Base-by-base conservation (phyloP, 306 rosid species). In the Vigna reflexopilosa region DNA sequence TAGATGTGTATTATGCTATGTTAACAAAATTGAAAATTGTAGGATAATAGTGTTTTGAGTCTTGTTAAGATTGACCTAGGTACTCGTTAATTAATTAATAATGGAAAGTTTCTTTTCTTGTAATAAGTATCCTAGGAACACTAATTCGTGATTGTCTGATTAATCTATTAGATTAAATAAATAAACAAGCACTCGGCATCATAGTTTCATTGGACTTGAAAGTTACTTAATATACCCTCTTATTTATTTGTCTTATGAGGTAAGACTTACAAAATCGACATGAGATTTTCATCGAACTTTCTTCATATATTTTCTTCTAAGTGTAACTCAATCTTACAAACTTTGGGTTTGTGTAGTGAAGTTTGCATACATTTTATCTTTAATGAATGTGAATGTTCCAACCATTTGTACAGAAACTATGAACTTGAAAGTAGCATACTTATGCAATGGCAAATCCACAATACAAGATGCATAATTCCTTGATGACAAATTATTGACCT, bases 21-120 rank as follows among this genome's bases (percentile, higher is more conserved):
- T 57, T 22, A 47, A 67, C 76, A 80, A 73, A 73, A 61, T 54
- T 73, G 22, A 64, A 55, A 54, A 42, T 55, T 67, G 56, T 67
- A 45, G 71, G 63, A 28, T 17, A 26, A 58, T 26, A 58, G 19
- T 12, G 40, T 28, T 58, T 26, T 2, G 9, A 14, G 67, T 28
- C 40, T 13, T 59, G 9, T 9, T 14, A 59, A 28, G 19, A 12
- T 7, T 9, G 32, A 17, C n/a, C 10, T 36, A 34, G 26, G 1
- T 61, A 6, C 44, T 32, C 0, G 6, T 7, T 32, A 62, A 15
- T 62, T 9, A 62, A 32, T 15, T 15, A 28, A 1, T 30, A 14
- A 28, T 5, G 5, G 7, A 57, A 57, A 26, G 36, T 0, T 24
- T 57, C 5, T 56, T 56, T 11, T 10, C 24, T 15, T 22, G 13